Evolutionary conservation across 2,329 filamentous ascomycete species (phyloP), one percentile per base, ranked within the genome.

Genomic region (Penicillium oxalicum): DNA sequence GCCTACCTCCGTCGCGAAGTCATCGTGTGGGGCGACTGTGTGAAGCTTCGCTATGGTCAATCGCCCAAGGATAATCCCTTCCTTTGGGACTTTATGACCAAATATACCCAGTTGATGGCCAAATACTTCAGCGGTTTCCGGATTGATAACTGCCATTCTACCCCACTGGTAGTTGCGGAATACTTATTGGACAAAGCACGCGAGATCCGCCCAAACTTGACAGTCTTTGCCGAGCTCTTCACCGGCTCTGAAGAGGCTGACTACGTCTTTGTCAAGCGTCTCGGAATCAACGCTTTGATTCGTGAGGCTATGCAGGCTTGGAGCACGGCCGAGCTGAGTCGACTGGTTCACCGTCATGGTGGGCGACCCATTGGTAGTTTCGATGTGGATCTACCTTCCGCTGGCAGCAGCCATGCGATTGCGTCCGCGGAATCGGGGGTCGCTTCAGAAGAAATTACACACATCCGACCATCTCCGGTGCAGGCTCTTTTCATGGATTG

Each of bases 401-500:
- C 80, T 52, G 78, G 79, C 2, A 83, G 84, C 50, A 72, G 67
- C 49, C 56, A 67, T 51, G 58, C 67, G 45, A 60, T 70, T 62
- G 61, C 53, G 47, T 62, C 58, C 38, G 67, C 57, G 65, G 69
- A 53, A 46, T 56, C 53, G 44, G 54, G 55, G 13, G 61, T 53
- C 40, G 33, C 62, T 61, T 62, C 61, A 61, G 86, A 91, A 60
- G 80, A 87, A 13, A 78, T 95, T 56, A 86, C 85, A 56, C 85
- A 79, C 53, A 91, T 98, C 68, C 88, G 88, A 57, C 84, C 87
- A n/a, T 87, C 83, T 3, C 88, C 91, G 4, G 86, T 97, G 0
- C 91, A 95, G 57, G 93, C 91, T 0, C 75, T 98, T 1, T 96
- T 98, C 70, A 97, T 97, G 90, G 94, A 98, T 67, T 98, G 94